Evolutionary conservation across 768 basidiomycete genomes (phyloP), one percentile per base, ranked within the genome.

Genomic region (Tylopilus vinaceipallidus): DNA sequence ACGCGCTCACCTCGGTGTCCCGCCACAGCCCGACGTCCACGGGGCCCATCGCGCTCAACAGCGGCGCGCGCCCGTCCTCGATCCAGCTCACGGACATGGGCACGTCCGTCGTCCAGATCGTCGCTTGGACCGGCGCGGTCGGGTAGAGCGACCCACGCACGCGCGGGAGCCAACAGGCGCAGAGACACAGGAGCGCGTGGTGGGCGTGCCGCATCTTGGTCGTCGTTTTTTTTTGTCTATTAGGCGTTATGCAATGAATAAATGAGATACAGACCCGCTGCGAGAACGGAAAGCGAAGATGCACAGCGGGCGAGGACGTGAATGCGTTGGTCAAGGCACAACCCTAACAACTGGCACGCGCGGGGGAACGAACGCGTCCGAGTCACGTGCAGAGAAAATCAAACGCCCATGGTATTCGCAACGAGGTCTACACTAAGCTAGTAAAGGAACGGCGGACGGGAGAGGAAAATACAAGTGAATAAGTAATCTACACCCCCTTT

Each of bases 11-110:
- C 27, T 42, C 24, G 17, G 16, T 29, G 22, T 71, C 66, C 10
- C 64, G 58, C 57, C 73, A 79, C 5, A 86, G 68, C 34, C 78
- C 71, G 8, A 86, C 74, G 7, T 64, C 63, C 22, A 82, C 45
- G 1, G 54, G 50, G 1, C 76, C 74, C 65, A 81, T 74, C 12
- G 73, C 60, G 27, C 47, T 45, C 6, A 84, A 51, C 19, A 58
- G 56, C 0, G 84, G 83, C 8, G 54, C 53, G 1, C 38, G 60
- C 6, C 64, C 60, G 37, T 81, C 76, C 34, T 85, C 81, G 32
- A 61, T 64, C 84, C 84, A 86, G 4, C 61, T 72, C 4, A 83
- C 59, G 9, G 59, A 34, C 20, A 70, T 70, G 5, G 70, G 65
- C 35, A 71, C 64, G 9, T 80, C 82, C 30, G 77, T 71, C 26